Conservation (phyloP, 73 alveolate species). For the Durusdinium trenchii region DNA sequence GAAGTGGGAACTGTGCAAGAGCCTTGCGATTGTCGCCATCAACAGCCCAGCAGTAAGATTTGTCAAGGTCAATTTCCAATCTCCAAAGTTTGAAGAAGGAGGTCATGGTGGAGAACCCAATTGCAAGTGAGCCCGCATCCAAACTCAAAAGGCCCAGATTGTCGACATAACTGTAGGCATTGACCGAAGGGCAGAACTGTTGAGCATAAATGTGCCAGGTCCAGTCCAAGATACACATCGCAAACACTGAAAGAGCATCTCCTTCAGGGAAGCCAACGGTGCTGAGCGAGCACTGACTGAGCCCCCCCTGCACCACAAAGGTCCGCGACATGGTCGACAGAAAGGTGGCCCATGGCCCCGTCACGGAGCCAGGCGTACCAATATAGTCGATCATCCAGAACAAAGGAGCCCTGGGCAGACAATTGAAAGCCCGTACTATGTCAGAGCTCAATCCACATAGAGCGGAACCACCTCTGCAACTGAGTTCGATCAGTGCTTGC, state of each 20-base stretch:
- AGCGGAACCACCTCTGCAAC: not conserved
- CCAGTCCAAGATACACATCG: not conserved
- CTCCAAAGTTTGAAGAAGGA: not conserved
- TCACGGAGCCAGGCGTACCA: not conserved
- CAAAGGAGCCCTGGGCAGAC: not conserved
- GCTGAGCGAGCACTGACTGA: not conserved
- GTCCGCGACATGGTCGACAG: not conserved
- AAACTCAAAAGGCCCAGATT: not conserved
- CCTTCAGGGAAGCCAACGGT: conserved; percentile 10
- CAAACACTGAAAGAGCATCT: not conserved
- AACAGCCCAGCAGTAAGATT: not conserved
- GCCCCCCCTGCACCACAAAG: not conserved
- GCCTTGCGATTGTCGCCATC: not conserved
- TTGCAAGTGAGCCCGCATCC: not conserved
- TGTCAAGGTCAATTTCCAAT: not conserved
- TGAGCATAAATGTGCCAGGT: not conserved
- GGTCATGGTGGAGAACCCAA: not conserved
- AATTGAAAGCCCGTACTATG: conserved; percentile 2
- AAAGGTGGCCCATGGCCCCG: not conserved
- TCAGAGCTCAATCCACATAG: not conserved
- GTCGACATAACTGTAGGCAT: not conserved
- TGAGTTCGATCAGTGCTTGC: not conserved
- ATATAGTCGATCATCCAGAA: not conserved
- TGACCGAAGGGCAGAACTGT: not conserved
- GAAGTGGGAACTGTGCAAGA: not conserved